phyloP scores from a whole-genome alignment of 148 eudicot genomes.

The Fagopyrum esculentum region DNA sequence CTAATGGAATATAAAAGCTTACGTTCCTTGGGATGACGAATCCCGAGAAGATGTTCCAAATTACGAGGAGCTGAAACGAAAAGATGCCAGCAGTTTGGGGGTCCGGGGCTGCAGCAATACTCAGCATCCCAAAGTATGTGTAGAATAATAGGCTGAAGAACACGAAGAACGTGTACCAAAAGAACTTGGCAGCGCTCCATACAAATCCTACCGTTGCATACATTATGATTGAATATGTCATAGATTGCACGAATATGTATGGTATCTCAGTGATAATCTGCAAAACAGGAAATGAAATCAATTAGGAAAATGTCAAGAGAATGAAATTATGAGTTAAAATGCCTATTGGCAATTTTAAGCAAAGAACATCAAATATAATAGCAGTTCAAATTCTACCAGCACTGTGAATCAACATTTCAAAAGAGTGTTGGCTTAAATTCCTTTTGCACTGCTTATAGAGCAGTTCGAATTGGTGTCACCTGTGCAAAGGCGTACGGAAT shows the following conservation, averaged over 20 bases:
- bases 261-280: constrained; percentile 35
- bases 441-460: no score
- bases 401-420: no score
- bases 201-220: constrained; percentile 38
- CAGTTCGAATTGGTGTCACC: background rate
- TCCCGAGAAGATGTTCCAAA: constrained; percentile 41
- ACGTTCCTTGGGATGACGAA: constrained; percentile 33
- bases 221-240: constrained; percentile 25
- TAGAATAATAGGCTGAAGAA: constrained; percentile 26
- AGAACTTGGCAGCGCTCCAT: constrained; percentile 33
- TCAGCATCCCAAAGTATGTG: constrained; percentile 36
- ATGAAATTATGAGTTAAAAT: background rate
- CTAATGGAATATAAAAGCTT: constrained; percentile 12
- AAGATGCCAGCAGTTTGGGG: constrained; percentile 23
- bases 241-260: constrained; percentile 23
- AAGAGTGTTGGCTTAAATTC: no score
- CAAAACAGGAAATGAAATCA: background rate
- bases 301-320: background rate
- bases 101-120: constrained; percentile 34
- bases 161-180: constrained; percentile 37
- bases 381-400: no score
- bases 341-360: no score
- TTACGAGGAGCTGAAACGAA: constrained; percentile 18
- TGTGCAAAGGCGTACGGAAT: constrained; percentile 8
- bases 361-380: no score